Evolutionary conservation across 768 basidiomycete species (phyloP).

Genomic region (Boletus tomentosulus): DNA sequence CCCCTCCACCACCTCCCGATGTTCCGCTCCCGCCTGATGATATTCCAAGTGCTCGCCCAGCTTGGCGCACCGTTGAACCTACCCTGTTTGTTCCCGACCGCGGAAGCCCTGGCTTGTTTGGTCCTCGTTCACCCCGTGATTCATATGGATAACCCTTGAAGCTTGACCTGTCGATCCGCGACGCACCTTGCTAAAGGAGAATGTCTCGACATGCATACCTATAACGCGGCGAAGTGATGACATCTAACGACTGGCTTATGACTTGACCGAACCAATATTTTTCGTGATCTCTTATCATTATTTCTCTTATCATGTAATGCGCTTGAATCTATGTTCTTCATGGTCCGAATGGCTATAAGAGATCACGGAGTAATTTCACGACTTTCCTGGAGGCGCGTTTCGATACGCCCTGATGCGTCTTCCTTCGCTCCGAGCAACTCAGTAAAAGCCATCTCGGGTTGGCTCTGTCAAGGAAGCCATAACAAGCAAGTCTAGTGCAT

Average conservation of each 20-base stretch:
- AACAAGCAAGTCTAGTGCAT: no score
- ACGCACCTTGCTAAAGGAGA: neutral
- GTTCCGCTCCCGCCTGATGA: slow-evolving; percentile 43
- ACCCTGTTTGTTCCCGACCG: slow-evolving; percentile 54
- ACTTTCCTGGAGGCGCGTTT: no score
- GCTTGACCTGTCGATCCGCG: no score
- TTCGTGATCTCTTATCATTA: slow-evolving; percentile 24
- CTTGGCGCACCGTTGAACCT: slow-evolving; percentile 50
- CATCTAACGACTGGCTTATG: slow-evolving; percentile 16
- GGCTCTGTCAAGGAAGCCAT: no score
- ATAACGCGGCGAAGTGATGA: neutral
- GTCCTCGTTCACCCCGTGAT: slow-evolving; percentile 62
- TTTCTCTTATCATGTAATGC: slow-evolving; percentile 15
- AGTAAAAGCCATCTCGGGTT: no score
- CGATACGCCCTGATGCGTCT: no score
- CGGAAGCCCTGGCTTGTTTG: slow-evolving; percentile 68
- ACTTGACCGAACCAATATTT: slow-evolving; percentile 6
- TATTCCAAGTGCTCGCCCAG: slow-evolving; percentile 43
- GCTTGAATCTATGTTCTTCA: slow-evolving; percentile 17
- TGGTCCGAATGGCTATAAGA: no score
- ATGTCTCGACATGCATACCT: neutral
- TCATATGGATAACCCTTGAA: slow-evolving; percentile 22
- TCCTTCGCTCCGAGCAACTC: no score
- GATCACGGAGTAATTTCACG: neutral
- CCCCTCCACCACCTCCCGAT: slow-evolving; percentile 43